Evolutionary conservation across 192 early-diverging fungal species (phyloP).

Genomic region (Mortierella hygrophila): DNA sequence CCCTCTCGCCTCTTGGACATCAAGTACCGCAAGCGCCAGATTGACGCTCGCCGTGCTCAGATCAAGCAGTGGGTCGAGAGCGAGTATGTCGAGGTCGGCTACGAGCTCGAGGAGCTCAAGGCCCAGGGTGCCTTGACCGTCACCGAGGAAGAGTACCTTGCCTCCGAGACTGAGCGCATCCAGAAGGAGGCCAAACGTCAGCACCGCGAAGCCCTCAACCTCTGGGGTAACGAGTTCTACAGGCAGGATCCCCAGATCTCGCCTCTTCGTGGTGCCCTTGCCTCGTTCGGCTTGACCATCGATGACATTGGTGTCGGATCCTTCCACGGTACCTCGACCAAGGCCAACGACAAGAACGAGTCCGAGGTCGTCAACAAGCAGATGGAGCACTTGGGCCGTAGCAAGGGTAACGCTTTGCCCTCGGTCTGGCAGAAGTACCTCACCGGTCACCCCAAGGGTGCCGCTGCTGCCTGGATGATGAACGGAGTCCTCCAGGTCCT

Average conservation of each 20-base stretch:
- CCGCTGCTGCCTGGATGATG: constrained; percentile 97
- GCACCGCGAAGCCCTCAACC: constrained; percentile 78
- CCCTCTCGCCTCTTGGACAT: constrained; percentile 79
- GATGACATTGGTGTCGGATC: constrained; percentile 96
- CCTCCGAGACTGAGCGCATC: constrained; percentile 66
- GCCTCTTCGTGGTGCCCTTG: constrained; percentile 89
- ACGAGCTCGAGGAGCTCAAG: constrained; percentile 76
- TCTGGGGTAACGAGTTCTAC: constrained; percentile 89
- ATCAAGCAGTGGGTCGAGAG: constrained; percentile 84
- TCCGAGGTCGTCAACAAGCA: constrained; percentile 88
- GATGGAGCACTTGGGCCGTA: constrained; percentile 87
- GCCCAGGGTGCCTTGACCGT: constrained; percentile 53
- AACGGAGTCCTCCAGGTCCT: constrained; percentile 92
- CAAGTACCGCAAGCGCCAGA: constrained; percentile 85
- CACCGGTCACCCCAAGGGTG: constrained; percentile 97
- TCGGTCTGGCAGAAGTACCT: constrained; percentile 93
- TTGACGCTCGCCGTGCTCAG: constrained; percentile 78
- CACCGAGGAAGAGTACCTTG: constrained; percentile 58
- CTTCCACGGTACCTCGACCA: constrained; percentile 96
- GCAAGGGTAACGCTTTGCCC: constrained; percentile 83
- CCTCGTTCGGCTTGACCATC: constrained; percentile 88
- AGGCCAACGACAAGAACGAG: constrained; percentile 97
- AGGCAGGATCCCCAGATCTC: constrained; percentile 78
- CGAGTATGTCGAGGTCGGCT: constrained; percentile 77
- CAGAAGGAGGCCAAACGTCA: constrained; percentile 75